Evolutionary conservation across 306 rosid species (phyloP), one percentile per base, ranked within the genome.

Genomic region (Prunus campanulata): DNA sequence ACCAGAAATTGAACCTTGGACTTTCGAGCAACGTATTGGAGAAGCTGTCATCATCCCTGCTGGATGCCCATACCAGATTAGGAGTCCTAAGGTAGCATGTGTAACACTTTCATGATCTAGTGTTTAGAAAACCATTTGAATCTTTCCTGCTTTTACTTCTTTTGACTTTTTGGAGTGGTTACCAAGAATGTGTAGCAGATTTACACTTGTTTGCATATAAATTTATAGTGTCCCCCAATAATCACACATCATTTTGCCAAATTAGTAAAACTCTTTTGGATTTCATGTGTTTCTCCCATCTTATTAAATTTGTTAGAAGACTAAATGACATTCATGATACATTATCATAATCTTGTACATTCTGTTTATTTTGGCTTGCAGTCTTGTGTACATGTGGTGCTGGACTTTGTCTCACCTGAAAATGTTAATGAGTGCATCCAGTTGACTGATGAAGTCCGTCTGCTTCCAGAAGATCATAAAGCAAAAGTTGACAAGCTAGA

Each of bases 1-100:
- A 25, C 80, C 84, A 96, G 99, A 89, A 79, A 89, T 96, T 77
- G 99, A 96, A 83, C 99, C 99, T 5, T 96, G 99, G 99, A 87
- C 93, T 68, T 96, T 96, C 76, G 90, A 87, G 90, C 99, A 96
- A 85, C 91, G 63, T 61, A 88, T 86, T 64, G 99, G 99, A 50
- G 99, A 92, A 89, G 99, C 99, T 81, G 96, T 96, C 75, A 88
- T 96, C 74, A 85, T 96, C 83, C 99, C 99, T 12, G 96, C 99
- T 69, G 99, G 99, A 80, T 96, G 98, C 73, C 98, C 99, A 16
- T 91, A 96, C 81, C 99, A 96, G 86, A 96, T 92, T 70, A 89
- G 88, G 77, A 89, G 83, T 87, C 86, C 96, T 50, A 91, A 96
- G 99, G 99, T 93, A 67, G 73, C 47, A 78, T 77, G 77, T 67